Base-by-base conservation (phyloP, 2,329 filamentous ascomycete species). In the Ophiocordyceps camponoti-saundersi region DNA sequence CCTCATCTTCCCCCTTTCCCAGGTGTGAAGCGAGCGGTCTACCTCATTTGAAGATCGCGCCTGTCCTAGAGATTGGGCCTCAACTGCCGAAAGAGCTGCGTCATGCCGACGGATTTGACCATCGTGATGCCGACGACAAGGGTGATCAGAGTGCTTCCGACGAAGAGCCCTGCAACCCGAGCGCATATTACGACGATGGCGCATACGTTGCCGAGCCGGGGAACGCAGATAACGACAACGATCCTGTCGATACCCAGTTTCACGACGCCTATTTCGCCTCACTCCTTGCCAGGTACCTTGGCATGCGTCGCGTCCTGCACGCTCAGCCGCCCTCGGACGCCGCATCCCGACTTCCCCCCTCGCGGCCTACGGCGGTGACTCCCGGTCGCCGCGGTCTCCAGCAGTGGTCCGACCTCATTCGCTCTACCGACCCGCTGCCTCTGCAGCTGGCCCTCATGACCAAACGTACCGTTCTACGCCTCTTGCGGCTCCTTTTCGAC, bases 21-120 rank as follows among this genome's bases (percentile, higher is more conserved):
- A 92, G 85, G 66, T 73, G 77, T 53, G 80, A 93, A 74, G 85
- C 85, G n/a, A 77, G 69, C 50, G 65, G 70, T 11, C 81, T 93
- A 32, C 86, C 86, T 1, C 73, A 80, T 53, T 66, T 92, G 12
- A 72, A 92, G 46, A 73, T 79, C 43, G 83, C 80, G 1, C 71
- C 77, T 6, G 73, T 69, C 52, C 60, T 68, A 12, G 71, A 69
- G 51, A 66, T 71, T 26, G 74, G 73, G 0, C 73, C 75, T 1
- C 66, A 72, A 53, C 61, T 69, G 3, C 71, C 70, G 6, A 59
- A 63, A 10, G 61, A 63, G 34, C 58, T 55, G 48, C 62, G 57
- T 32, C 50, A 50, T 46, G 49, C 50, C n/a, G 26, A 29, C 26
- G 26, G 11, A 29, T 2, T 29, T 29, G 26, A 10, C 8, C 46